A percentile compares a stretch with the other conserved stretches of the same genome.
These are phyloP conservation scores for Penicillium steckii DNA, from an alignment of 495 filamentous ascomycete species.

Conservation along the genomic window DNA sequence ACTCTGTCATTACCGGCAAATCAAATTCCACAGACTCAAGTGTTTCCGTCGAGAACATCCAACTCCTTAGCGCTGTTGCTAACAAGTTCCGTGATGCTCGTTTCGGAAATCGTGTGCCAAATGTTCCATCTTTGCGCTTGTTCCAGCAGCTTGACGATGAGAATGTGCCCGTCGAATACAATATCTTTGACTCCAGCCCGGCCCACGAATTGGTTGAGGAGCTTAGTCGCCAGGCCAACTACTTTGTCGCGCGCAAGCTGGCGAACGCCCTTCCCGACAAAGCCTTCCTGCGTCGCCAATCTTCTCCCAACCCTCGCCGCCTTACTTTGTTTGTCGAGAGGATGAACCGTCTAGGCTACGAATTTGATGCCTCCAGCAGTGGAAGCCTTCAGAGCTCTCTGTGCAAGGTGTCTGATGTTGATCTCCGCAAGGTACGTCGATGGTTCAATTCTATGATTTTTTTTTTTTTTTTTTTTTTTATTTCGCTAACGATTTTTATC, in stretches of 20 bases:
- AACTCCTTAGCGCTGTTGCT: slow-evolving; percentile 71
- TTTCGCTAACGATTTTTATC: slow-evolving; percentile 3
- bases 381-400: slow-evolving; percentile 88
- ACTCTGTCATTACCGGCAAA: slow-evolving; percentile 67
- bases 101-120: slow-evolving; percentile 71
- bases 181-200: slow-evolving; percentile 88
- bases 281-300: slow-evolving; percentile 85
- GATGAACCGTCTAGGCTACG: slow-evolving; percentile 87
- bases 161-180: slow-evolving; percentile 92
- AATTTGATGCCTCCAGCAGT: slow-evolving; percentile 85
- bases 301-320: slow-evolving; percentile 79
- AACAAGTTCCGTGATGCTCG: slow-evolving; percentile 87
- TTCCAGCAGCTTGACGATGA: slow-evolving; percentile 96
- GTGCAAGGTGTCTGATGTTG: slow-evolving; percentile 82
- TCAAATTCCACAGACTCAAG: slow-evolving; percentile 56
- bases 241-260: slow-evolving; percentile 83
- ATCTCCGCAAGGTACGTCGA: slow-evolving; percentile 69
- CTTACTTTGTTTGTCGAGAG: slow-evolving; percentile 87
- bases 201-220: slow-evolving; percentile 95
- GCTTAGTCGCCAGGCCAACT: slow-evolving; percentile 85
- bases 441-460: neutral
- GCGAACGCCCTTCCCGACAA: slow-evolving; percentile 79
- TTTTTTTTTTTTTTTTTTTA: neutral
- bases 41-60: slow-evolving; percentile 67
- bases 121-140: slow-evolving; percentile 81